Conservation (phyloP, 2,329 filamentous ascomycete species). For the Penicillium aurantiogriseum region DNA sequence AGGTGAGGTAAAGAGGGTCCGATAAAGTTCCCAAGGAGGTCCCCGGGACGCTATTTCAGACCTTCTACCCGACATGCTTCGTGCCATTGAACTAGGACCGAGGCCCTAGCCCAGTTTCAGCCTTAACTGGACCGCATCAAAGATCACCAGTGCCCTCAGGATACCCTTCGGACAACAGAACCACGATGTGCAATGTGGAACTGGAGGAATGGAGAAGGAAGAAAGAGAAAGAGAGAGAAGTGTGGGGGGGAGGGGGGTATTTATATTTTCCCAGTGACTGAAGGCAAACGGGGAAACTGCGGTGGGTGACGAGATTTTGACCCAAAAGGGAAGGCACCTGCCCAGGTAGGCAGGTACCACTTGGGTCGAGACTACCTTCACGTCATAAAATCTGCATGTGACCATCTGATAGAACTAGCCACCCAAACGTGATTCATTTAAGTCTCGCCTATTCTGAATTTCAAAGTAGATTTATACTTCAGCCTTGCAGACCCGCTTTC, state of each 20-base stretch:
- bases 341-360: too few relatives aligned
- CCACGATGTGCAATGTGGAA: not conserved
- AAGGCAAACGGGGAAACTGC: too few relatives aligned
- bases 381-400: too few relatives aligned
- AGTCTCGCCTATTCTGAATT: too few relatives aligned
- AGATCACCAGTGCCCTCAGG: too few relatives aligned
- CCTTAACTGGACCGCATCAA: not conserved
- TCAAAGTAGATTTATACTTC: too few relatives aligned
- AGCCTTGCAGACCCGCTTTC: too few relatives aligned
- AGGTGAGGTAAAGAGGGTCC: not conserved
- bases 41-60: too few relatives aligned
- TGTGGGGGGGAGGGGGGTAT: not conserved
- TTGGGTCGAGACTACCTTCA: too few relatives aligned
- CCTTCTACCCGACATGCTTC: not conserved
- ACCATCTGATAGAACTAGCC: too few relatives aligned
- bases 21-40: too few relatives aligned
- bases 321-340: not conserved
- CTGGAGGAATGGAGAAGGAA: not conserved
- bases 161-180: not conserved
- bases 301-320: not conserved
- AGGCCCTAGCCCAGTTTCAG: not conserved
- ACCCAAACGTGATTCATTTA: too few relatives aligned
- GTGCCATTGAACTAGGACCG: not conserved
- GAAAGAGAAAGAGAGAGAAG: not conserved
- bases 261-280: not conserved